These are phyloP conservation scores for Pleoardoris graminearum DNA, from an alignment of 2,329 filamentous ascomycete species.

Conservation along the genomic window DNA sequence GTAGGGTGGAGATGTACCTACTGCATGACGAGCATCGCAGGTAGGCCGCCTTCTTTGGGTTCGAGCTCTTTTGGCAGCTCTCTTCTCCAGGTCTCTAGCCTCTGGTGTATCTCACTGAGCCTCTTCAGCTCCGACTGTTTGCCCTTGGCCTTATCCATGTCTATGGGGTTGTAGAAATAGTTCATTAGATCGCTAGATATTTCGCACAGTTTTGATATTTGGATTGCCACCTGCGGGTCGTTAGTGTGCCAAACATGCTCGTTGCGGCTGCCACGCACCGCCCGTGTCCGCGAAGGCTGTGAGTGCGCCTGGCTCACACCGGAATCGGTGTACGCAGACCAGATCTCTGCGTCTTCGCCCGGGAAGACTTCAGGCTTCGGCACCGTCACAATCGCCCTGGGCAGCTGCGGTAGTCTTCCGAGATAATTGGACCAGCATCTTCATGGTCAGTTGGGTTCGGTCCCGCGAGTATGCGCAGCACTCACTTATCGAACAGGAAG, in stretches of 20 bases:
- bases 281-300: constrained; percentile 81
- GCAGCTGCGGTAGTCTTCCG: constrained; percentile 84
- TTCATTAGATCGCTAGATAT: constrained; percentile 89
- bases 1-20: constrained; percentile 56
- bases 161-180: constrained; percentile 85
- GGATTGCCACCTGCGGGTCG: constrained; percentile 61
- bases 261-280: constrained; percentile 46
- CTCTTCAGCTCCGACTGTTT: constrained; percentile 89
- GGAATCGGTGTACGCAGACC: constrained; percentile 86
- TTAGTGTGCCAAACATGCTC: neutral
- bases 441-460: constrained; percentile 10
- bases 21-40: constrained; percentile 84
- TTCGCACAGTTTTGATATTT: constrained; percentile 82
- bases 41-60: constrained; percentile 83
- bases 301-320: constrained; percentile 73
- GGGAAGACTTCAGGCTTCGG: constrained; percentile 91
- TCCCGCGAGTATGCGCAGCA: neutral
- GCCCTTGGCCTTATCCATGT: constrained; percentile 64
- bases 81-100: constrained; percentile 86
- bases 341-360: constrained; percentile 79
- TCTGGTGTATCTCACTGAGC: constrained; percentile 85
- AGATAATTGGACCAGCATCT: constrained; percentile 96
- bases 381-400: constrained; percentile 76
- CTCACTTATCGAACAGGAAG: constrained; percentile 90
- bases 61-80: constrained; percentile 85